phyloP scores from a whole-genome alignment of 2,329 filamentous ascomycete genomes.

The Arthrobotrys pseudoclavata region DNA sequence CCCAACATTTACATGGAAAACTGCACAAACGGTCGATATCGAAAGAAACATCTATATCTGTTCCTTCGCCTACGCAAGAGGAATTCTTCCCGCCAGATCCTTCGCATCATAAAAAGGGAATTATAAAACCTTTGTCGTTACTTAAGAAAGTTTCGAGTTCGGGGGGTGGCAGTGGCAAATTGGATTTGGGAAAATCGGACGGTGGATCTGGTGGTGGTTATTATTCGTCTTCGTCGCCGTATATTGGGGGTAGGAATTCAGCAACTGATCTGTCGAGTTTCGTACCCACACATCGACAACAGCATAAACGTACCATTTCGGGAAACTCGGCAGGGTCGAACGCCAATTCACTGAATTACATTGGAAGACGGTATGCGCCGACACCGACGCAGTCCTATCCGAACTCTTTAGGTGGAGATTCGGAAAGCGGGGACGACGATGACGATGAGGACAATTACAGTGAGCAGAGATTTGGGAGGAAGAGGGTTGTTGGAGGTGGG shows the following conservation, averaged over 20 bases:
- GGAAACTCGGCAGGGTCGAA: slow-evolving; percentile 41
- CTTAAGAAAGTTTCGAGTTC: slow-evolving; percentile 55
- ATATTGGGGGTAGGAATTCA: slow-evolving; percentile 46
- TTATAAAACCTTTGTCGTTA: slow-evolving; percentile 55
- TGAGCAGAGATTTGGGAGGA: slow-evolving; percentile 23
- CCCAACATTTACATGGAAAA: slow-evolving; percentile 54
- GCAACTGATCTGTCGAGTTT: slow-evolving; percentile 56
- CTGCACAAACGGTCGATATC: slow-evolving; percentile 60
- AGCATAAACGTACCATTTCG: slow-evolving; percentile 58
- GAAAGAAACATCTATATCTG: slow-evolving; percentile 53
- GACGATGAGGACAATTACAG: slow-evolving; percentile 37
- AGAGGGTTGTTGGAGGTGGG: slow-evolving; percentile 25
- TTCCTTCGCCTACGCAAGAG: slow-evolving; percentile 37
- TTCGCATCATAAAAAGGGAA: slow-evolving; percentile 57
- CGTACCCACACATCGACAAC: slow-evolving; percentile 57
- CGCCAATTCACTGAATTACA: slow-evolving; percentile 34
- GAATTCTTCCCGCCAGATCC: slow-evolving; percentile 54
- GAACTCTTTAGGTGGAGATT: slow-evolving; percentile 49
- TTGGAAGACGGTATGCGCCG: slow-evolving; percentile 46
- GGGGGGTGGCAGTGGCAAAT: slow-evolving; percentile 37
- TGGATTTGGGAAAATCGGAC: slow-evolving; percentile 55
- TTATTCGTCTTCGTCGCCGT: slow-evolving; percentile 55
- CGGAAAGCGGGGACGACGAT: slow-evolving; percentile 40
- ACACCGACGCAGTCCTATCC: slow-evolving; percentile 59
- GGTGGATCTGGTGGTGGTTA: slow-evolving; percentile 53